Evolutionary conservation across 495 filamentous ascomycete species (phyloP).

Genomic region (Aspergillus incahuasiensis): DNA sequence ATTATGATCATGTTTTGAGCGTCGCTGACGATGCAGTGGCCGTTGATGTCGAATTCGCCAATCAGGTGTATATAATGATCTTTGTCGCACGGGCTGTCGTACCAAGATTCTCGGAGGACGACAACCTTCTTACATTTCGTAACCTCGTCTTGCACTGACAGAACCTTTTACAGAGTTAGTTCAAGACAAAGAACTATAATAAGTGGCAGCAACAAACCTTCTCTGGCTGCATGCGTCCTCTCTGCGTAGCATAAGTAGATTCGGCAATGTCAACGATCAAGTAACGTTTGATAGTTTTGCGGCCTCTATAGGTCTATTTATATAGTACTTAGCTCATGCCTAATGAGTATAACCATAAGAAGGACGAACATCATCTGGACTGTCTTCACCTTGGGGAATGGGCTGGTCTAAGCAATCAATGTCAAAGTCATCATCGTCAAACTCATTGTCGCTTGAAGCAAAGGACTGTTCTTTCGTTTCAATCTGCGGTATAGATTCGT

Average conservation of each 20-base stretch:
- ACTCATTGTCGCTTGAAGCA: conserved; percentile 40
- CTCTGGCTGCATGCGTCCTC: conserved; percentile 58
- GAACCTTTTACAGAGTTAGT: conserved; percentile 52
- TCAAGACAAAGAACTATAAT: neutral
- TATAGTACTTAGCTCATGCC: conserved; percentile 39
- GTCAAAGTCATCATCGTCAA: conserved; percentile 43
- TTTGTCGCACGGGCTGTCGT: conserved; percentile 65
- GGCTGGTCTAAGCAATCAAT: conserved; percentile 42
- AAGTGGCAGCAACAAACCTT: conserved; percentile 51
- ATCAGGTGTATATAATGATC: conserved; percentile 81
- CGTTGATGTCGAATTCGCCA: conserved; percentile 64
- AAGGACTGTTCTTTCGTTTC: conserved; percentile 9
- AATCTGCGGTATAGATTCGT: neutral
- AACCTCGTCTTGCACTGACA: conserved; percentile 71
- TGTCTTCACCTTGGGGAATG: conserved; percentile 33
- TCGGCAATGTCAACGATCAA: conserved; percentile 67
- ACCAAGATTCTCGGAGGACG: conserved; percentile 79
- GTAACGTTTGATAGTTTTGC: conserved; percentile 76
- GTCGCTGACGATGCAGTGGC: conserved; percentile 72
- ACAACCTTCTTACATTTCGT: conserved; percentile 61
- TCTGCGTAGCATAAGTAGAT: conserved; percentile 56
- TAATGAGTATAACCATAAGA: conserved; percentile 34
- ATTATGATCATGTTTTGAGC: conserved; percentile 79
- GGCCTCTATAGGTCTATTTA: conserved; percentile 50
- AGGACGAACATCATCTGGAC: conserved; percentile 37